Evolutionary conservation across 768 basidiomycete species (phyloP).

Genomic region (Trametes meyenii): DNA sequence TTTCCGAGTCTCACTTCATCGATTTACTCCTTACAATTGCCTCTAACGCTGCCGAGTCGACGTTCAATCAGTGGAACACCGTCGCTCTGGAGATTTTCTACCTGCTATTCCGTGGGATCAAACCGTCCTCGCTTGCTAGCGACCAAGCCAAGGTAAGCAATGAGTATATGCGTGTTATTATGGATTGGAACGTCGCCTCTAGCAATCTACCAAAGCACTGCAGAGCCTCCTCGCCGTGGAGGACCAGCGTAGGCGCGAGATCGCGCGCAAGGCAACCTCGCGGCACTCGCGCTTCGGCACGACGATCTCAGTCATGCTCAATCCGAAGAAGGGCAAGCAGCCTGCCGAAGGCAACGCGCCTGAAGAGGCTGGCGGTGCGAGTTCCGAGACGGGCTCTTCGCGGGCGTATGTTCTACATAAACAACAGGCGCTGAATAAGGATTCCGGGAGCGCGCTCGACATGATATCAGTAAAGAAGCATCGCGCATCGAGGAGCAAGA

Average conservation of each 20-base stretch:
- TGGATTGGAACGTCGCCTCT: conserved; percentile 19
- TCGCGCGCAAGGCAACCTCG: conserved; percentile 59
- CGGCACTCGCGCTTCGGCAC: conserved; percentile 97
- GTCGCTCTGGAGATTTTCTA: conserved; percentile 93
- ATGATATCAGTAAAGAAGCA: conserved; percentile 42
- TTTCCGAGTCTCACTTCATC: conserved; percentile 73
- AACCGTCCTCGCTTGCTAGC: conserved; percentile 56
- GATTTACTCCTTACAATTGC: conserved; percentile 86
- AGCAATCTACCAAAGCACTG: conserved; percentile 74
- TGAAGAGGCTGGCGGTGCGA: conserved; percentile 21
- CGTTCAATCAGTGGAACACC: conserved; percentile 86
- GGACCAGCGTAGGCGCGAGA: conserved; percentile 59
- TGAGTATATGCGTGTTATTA: conserved; percentile 5
- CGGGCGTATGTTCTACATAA: conserved; percentile 80
- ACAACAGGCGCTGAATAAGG: conserved; percentile 74
- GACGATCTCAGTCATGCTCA: conserved; percentile 81
- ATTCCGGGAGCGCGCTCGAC: conserved; percentile 73
- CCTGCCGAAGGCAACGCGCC: conserved; percentile 28
- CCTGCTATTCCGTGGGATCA: conserved; percentile 81
- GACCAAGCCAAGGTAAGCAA: conserved; percentile 66
- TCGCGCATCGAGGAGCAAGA: conserved; percentile 63
- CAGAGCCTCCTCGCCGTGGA: conserved; percentile 80
- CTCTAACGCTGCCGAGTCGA: conserved; percentile 74
- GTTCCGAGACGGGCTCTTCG: conserved; percentile 36
- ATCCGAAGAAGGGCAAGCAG: conserved; percentile 48